These are phyloP conservation scores for Agrostemma githago DNA, from an alignment of 148 eudicot genomes.

Conservation along the genomic window DNA sequence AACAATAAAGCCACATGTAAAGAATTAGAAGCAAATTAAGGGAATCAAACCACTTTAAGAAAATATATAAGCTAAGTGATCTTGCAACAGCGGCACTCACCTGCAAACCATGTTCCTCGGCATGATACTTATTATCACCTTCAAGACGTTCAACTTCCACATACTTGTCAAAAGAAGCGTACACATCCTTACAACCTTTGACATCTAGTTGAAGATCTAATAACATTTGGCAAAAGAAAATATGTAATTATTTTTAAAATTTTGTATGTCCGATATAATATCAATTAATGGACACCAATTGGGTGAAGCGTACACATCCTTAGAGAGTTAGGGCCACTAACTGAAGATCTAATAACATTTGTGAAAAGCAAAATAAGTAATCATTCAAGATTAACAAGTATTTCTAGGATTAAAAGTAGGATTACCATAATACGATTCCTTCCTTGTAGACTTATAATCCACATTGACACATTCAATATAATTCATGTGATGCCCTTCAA, in stretches of 20 bases:
- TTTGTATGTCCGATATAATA: too few species aligned
- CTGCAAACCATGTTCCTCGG: slow-evolving; percentile 86
- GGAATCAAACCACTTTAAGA: neutral
- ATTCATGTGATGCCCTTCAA: slow-evolving; percentile 98
- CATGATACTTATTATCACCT: slow-evolving; percentile 95
- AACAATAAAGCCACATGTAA: neutral
- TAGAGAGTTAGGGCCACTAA: slow-evolving; percentile 60
- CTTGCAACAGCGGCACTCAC: slow-evolving; percentile 29
- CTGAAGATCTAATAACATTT: neutral
- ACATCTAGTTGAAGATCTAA: slow-evolving; percentile 98
- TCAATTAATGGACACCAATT: too few species aligned
- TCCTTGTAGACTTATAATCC: slow-evolving; percentile 86
- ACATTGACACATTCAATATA: slow-evolving; percentile 96
- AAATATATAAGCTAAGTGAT: neutral
- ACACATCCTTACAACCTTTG: slow-evolving; percentile 89
- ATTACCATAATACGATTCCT: slow-evolving; percentile 92
- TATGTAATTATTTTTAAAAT: neutral
- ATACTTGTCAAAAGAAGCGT: slow-evolving; percentile 97
- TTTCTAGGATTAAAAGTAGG: neutral
- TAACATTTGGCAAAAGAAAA: neutral
- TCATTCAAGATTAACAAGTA: neutral
- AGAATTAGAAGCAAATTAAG: neutral
- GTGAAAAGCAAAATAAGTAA: neutral
- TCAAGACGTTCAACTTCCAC: slow-evolving; percentile 96
- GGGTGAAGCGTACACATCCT: slow-evolving; percentile 80